phyloP scores from a whole-genome alignment of 2,329 filamentous ascomycete genomes.

The Neonectria ditissima region DNA sequence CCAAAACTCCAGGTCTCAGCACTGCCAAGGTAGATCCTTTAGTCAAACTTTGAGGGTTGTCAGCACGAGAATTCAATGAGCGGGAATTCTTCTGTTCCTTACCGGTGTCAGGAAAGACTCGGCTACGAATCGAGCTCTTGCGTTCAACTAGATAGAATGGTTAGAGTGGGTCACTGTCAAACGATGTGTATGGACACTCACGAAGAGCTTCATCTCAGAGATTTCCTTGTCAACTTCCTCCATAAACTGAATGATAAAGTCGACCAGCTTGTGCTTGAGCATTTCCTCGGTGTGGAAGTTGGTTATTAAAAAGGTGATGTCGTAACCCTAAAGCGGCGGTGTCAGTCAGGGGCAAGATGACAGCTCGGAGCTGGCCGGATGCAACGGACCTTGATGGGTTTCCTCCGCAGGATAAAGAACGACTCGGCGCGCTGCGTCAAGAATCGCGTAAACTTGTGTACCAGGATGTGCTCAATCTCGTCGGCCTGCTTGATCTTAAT shows the following conservation, averaged over 20 bases:
- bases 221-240: constrained; percentile 99
- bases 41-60: constrained; percentile 50
- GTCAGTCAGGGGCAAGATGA: constrained; percentile 37
- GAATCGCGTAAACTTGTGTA: constrained; percentile 98
- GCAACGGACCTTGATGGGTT: constrained; percentile 86
- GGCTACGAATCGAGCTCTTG: constrained; percentile 95
- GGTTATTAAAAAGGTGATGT: constrained; percentile 98
- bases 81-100: constrained; percentile 46
- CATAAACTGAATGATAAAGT: constrained; percentile 99
- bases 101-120: constrained; percentile 98
- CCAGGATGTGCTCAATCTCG: constrained; percentile 97
- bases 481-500: constrained; percentile 99
- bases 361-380: constrained; percentile 9
- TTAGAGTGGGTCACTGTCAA: constrained; percentile 31
- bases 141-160: constrained; percentile 77
- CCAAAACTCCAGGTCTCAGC: constrained; percentile 35
- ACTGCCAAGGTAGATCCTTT: constrained; percentile 36
- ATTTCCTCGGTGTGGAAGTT: constrained; percentile 99
- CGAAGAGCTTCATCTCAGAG: constrained; percentile 99
- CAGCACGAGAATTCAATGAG: constrained; percentile 7
- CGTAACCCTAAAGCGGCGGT: constrained; percentile 78
- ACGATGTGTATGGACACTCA: constrained; percentile 61
- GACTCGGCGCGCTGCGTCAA: constrained; percentile 84
- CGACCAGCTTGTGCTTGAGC: constrained; percentile 98
- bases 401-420: constrained; percentile 95